Evolutionary conservation across 257 asterid species (phyloP), one percentile per base, ranked within the genome.

Genomic region (Solanum chmielewskii): DNA sequence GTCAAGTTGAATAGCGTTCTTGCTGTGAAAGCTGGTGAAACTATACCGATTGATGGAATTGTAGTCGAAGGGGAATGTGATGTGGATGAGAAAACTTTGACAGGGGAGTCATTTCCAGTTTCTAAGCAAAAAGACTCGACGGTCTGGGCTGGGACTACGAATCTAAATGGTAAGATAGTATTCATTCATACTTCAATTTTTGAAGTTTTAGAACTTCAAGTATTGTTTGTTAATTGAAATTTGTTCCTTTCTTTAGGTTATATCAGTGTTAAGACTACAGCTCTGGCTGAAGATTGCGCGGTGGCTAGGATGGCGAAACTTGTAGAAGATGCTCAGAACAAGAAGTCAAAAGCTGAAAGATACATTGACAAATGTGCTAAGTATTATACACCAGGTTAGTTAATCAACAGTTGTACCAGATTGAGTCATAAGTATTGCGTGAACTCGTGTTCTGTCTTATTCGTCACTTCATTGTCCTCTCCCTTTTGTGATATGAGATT

Each of bases 61-160:
- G 96, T 96, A 18, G 90, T 93, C 3, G 95, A 94, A 14, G 99
- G 99, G 1, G 92, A 87, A 8, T 95, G 99, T 56, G 99, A 96
- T 52, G 96, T 94, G 11, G 99, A 96, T 39, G 98, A 96, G 90
- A 96, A 93, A 73, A 91, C 91, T 1, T 68, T 96, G 85, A 95
- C 98, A 0, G 98, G 99, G 33, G 99, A 96, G 91, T 95, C 99
- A 5, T 92, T 95, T 78, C 99, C 99, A 1, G 98, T 94, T 37
- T 29, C 93, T 6, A 96, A 96, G 92, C 93, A 91, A 41, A 95
- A 88, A 81, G 98, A 93, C 64, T 95, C 97, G 10, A 70, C 37
- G 33, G 98, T 95, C 44, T 96, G 96, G 95, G 99, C 98, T 59
- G 95, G 98, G 89, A 96, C 98, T 9, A 90, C 96, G 86, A 96